Percentiles rank a stretch among this genome's conserved stretches.
Conservation (phyloP, 768 basidiomycete genomes). For the Lentinula edodes region DNA sequence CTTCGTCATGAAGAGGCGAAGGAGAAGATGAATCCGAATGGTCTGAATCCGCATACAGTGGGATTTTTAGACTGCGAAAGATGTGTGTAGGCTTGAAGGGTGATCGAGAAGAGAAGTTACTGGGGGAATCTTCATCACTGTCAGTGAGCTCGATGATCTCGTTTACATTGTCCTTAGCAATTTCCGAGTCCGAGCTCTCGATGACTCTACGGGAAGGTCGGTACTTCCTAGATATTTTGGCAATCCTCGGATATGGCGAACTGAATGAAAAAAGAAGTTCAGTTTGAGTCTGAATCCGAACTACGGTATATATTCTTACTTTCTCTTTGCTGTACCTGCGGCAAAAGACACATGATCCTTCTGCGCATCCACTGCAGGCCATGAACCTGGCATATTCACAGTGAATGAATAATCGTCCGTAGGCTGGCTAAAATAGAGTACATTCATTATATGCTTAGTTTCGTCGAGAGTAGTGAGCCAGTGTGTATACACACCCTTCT, state of each 20-base stretch:
- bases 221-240: conserved; percentile 7
- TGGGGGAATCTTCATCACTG: conserved; percentile 5
- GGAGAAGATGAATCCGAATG: conserved; percentile 3
- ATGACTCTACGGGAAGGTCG: conserved; percentile 23
- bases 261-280: not conserved
- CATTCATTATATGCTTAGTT: not conserved
- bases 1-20: conserved; percentile 14
- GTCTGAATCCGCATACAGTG: conserved; percentile 4
- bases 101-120: not conserved
- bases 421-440: not conserved
- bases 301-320: not conserved
- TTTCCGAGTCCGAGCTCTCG: conserved; percentile 28
- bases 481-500: not conserved
- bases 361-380: not conserved
- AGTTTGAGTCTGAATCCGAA: not conserved
- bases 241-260: not conserved
- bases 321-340: not conserved
- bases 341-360: not conserved
- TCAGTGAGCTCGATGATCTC: conserved; percentile 18
- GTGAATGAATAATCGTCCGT: not conserved
- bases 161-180: conserved; percentile 17
- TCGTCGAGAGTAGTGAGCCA: not conserved
- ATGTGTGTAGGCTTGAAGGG: not conserved
- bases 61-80: not conserved
- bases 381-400: not conserved